A percentile compares a stretch with the other conserved stretches of the same genome.
These are phyloP conservation scores for Aspergillus haitiensis DNA, from an alignment of 495 filamentous ascomycete species.

Conservation along the genomic window DNA sequence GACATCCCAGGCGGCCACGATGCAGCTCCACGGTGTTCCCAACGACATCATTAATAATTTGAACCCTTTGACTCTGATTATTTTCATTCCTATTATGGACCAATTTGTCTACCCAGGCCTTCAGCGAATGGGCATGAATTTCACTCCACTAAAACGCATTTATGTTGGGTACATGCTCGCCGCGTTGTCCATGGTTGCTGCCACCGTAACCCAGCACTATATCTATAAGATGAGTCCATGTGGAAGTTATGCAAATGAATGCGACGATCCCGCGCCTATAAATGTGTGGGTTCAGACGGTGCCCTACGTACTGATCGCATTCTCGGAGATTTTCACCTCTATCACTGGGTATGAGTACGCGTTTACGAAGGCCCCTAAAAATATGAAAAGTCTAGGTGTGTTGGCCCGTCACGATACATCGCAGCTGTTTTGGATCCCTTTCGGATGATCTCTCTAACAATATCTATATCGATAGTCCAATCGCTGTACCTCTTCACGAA, in stretches of 20 bases:
- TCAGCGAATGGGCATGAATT: conserved; percentile 56
- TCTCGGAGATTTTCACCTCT: conserved; percentile 67
- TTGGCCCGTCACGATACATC: conserved; percentile 6
- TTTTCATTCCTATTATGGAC: conserved; percentile 69
- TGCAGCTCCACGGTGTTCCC: conserved; percentile 52
- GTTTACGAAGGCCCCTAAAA: conserved; percentile 38
- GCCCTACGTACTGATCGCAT: conserved; percentile 60
- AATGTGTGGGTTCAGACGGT: conserved; percentile 58
- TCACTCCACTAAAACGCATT: conserved; percentile 69
- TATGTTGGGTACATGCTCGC: conserved; percentile 64
- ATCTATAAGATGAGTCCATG: conserved; percentile 62
- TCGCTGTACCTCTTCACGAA: conserved; percentile 63
- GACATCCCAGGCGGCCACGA: conserved; percentile 51
- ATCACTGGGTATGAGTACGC: conserved; percentile 58
- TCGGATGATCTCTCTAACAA: background rate
- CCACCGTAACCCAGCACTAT: conserved; percentile 64
- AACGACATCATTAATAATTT: conserved; percentile 76
- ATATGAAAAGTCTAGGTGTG: conserved; percentile 39
- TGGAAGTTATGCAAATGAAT: conserved; percentile 49
- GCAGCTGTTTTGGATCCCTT: background rate
- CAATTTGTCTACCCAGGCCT: conserved; percentile 64
- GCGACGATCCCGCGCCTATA: conserved; percentile 45
- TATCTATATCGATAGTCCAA: conserved; percentile 51
- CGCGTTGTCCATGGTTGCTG: conserved; percentile 55
- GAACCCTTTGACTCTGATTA: conserved; percentile 67